These are phyloP conservation scores for Sambucus nigra DNA, from an alignment of 129 eudicot species.

Conservation along the genomic window DNA sequence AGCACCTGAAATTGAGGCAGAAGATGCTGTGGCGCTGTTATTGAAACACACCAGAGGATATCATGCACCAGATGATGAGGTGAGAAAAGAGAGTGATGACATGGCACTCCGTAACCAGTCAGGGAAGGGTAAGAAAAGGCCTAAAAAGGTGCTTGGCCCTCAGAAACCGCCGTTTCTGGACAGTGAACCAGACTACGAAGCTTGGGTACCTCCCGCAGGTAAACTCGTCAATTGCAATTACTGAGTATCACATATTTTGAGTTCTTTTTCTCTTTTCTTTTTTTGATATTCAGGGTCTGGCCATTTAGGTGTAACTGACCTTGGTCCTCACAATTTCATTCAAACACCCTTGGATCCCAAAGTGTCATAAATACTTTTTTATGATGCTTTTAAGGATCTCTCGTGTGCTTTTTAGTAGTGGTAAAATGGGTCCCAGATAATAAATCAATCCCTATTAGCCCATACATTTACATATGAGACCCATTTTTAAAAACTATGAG, in stretches of 20 bases:
- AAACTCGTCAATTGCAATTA: background rate
- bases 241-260: background rate
- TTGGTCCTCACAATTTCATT: too few relatives aligned
- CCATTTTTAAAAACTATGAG: too few relatives aligned
- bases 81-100: conserved; percentile 10
- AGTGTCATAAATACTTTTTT: too few relatives aligned
- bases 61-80: conserved; percentile 43
- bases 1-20: conserved; percentile 41
- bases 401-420: too few relatives aligned
- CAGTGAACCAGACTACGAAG: conserved; percentile 34
- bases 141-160: conserved; percentile 69
- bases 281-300: too few relatives aligned
- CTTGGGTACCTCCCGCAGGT: conserved; percentile 99
- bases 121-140: conserved; percentile 40
- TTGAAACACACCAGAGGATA: conserved; percentile 69
- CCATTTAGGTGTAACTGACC: too few relatives aligned
- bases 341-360: too few relatives aligned
- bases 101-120: conserved; percentile 10
- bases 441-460: too few relatives aligned
- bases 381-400: too few relatives aligned
- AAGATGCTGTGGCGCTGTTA: conserved; percentile 80
- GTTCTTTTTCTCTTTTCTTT: too few relatives aligned
- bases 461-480: too few relatives aligned
- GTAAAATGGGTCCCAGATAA: too few relatives aligned
- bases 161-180: conserved; percentile 54